phyloP scores from a whole-genome alignment of 1,284 basidiomycete species.

The Ganoderma resinaceum region DNA sequence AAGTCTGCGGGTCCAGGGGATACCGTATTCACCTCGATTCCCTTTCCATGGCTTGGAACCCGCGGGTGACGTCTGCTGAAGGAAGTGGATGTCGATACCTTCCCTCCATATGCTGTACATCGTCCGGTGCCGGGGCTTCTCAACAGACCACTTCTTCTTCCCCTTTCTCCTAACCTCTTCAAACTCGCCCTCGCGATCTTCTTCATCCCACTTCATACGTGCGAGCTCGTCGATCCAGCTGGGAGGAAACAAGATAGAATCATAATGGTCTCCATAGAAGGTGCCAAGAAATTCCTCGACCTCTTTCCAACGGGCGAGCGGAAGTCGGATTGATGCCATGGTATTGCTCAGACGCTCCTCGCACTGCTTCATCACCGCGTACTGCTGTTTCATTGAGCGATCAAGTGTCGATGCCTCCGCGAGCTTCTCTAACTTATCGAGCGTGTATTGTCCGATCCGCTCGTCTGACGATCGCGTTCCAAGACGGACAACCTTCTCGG shows the following conservation, averaged over 20 bases:
- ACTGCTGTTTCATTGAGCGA: conserved; percentile 42
- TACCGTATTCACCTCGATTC: not conserved
- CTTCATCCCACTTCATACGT: conserved; percentile 23
- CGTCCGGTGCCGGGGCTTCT: conserved; percentile 20
- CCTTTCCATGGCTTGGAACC: not conserved
- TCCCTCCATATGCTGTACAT: conserved; percentile 56
- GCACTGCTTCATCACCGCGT: conserved; percentile 51
- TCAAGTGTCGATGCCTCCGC: conserved; percentile 51
- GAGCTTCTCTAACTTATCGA: conserved; percentile 60
- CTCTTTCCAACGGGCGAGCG: conserved; percentile 44
- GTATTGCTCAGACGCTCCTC: conserved; percentile 53
- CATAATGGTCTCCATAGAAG: conserved; percentile 53
- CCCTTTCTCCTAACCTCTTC: conserved; percentile 23
- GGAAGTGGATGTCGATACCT: conserved; percentile 32
- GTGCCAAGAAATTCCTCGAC: conserved; percentile 50
- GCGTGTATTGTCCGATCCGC: conserved; percentile 59
- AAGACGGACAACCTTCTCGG: conserved; percentile 65
- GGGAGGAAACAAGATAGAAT: conserved; percentile 47
- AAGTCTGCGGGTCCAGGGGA: not conserved
- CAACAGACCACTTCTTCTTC: conserved; percentile 23
- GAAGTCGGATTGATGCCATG: conserved; percentile 48
- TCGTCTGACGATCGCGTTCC: conserved; percentile 69
- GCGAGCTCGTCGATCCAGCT: conserved; percentile 47
- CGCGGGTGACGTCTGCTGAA: conserved; percentile 8
- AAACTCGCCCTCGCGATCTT: conserved; percentile 29